Conservation (phyloP, 768 basidiomycete genomes). For the Lactifluus volemus region DNA sequence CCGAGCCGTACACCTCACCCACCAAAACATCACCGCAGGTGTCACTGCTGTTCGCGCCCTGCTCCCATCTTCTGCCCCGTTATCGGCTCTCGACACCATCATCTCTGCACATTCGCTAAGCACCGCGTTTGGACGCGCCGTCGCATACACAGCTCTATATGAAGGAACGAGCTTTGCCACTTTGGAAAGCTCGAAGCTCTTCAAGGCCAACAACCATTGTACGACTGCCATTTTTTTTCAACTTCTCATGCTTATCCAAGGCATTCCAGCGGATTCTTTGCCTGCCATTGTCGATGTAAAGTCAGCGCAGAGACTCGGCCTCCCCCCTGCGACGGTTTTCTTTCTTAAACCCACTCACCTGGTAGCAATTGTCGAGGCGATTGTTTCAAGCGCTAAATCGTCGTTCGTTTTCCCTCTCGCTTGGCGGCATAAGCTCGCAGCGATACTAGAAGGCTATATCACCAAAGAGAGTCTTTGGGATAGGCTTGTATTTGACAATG, state of each 20-base stretch:
- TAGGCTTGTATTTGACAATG: constrained; percentile 59
- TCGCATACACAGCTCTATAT: constrained; percentile 72
- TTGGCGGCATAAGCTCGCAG: constrained; percentile 69
- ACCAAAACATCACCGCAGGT: constrained; percentile 82
- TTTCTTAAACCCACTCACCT: constrained; percentile 64
- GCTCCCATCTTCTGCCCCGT: constrained; percentile 60
- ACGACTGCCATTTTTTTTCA: neutral
- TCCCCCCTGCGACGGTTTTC: constrained; percentile 71
- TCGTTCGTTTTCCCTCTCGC: constrained; percentile 54
- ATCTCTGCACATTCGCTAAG: constrained; percentile 66
- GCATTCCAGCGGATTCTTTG: neutral
- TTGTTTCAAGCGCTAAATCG: constrained; percentile 46
- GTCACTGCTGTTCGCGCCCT: constrained; percentile 71
- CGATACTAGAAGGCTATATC: constrained; percentile 62
- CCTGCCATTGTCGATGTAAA: constrained; percentile 40
- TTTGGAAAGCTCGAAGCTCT: constrained; percentile 45
- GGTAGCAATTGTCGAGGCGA: constrained; percentile 40
- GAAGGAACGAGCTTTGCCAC: constrained; percentile 71
- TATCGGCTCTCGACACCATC: constrained; percentile 69
- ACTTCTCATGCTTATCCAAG: neutral
- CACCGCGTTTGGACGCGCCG: constrained; percentile 68
- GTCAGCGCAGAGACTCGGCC: constrained; percentile 40
- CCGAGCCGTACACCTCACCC: constrained; percentile 61
- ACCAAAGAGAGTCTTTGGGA: constrained; percentile 83
- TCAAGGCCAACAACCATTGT: constrained; percentile 36